phyloP scores from a whole-genome alignment of 768 basidiomycete species.

The Suillus americanus region DNA sequence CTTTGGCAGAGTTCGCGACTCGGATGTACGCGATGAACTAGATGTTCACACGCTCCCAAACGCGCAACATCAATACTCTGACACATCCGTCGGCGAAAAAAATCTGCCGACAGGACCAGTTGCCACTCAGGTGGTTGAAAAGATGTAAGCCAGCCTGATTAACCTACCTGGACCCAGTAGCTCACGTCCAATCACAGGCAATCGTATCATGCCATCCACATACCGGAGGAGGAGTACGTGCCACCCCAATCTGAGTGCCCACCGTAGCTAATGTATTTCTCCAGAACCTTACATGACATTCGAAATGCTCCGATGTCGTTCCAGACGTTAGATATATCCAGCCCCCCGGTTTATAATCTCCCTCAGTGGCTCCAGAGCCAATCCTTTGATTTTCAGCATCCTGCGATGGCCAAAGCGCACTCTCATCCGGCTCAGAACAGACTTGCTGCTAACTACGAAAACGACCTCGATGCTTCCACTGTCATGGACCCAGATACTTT shows the following conservation, averaged over 20 bases:
- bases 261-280: background rate
- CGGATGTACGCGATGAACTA: background rate
- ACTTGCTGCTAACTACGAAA: too few species aligned
- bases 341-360: too few species aligned
- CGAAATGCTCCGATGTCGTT: too few species aligned
- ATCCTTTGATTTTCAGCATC: too few species aligned
- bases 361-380: background rate
- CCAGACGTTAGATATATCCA: background rate
- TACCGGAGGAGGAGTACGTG: too few species aligned
- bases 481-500: too few species aligned
- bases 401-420: too few species aligned
- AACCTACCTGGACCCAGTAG: background rate
- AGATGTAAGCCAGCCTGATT: background rate
- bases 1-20: background rate
- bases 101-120: background rate
- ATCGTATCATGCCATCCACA: too few species aligned
- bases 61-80: background rate
- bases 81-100: background rate
- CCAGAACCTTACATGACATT: background rate
- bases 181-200: background rate
- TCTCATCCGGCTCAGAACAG: too few species aligned
- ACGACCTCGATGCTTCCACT: too few species aligned
- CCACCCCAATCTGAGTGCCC: background rate
- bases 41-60: background rate
- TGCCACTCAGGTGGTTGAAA: background rate